phyloP scores from a whole-genome alignment of 441 rosid species.

The Erodium texanum region DNA sequence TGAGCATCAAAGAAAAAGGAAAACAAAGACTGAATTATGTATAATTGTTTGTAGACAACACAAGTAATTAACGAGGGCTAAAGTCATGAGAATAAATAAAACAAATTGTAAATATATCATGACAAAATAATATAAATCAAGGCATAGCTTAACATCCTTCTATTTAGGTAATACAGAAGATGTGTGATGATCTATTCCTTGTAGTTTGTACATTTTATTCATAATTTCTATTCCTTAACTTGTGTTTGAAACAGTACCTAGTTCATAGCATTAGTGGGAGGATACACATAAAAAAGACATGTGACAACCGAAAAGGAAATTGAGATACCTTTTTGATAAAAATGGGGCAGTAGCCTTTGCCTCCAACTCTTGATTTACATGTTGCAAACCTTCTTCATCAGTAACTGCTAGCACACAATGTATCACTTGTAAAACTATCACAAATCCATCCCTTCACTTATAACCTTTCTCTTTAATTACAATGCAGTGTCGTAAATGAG shows the following conservation, averaged over 20 bases:
- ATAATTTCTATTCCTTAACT: neutral
- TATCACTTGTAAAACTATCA: constrained; percentile 27
- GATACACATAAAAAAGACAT: too few relatives aligned
- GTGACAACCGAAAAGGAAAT: neutral
- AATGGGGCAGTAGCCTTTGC: constrained; percentile 60
- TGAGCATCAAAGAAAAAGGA: constrained; percentile 7
- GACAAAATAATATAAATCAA: constrained; percentile 7
- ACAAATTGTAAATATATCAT: neutral
- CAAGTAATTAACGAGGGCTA: neutral
- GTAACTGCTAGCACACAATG: constrained; percentile 45
- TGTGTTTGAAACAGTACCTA: neutral
- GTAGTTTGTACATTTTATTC: neutral
- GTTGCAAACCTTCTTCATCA: constrained; percentile 80
- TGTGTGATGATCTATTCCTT: neutral
- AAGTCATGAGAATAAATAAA: neutral
- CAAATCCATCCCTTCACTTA: constrained; percentile 8
- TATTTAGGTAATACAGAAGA: too few relatives aligned
- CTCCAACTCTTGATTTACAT: constrained; percentile 78
- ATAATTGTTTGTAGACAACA: neutral
- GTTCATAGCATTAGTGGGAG: neutral
- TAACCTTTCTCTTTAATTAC: constrained; percentile 13
- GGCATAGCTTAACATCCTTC: too few relatives aligned
- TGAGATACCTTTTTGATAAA: constrained; percentile 42
- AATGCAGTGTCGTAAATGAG: constrained; percentile 15
- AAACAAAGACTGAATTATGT: neutral